Base-by-base conservation (phyloP, 768 basidiomycete genomes). In the Kockovaella imperatae region DNA sequence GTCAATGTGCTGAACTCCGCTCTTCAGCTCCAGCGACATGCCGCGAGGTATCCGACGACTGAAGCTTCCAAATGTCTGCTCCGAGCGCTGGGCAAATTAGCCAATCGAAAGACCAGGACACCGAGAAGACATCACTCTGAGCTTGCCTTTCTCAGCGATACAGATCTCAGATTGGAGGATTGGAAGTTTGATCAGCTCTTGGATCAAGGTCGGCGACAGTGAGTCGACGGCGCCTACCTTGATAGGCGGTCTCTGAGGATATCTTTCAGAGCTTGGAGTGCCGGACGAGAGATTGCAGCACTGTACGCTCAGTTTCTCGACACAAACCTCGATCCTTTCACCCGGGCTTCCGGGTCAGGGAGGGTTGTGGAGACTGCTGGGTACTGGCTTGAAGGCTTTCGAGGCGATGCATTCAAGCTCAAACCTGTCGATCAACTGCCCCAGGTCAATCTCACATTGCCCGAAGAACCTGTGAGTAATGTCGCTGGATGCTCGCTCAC, bases 151-250 rank as follows among this genome's bases (percentile, higher is more conserved):
- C 54, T 68, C 20, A 24, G 35, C 5, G 49, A 55, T 26, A 44
- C 57, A 14, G 61, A 68, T 48, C 24, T 65, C 21, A 38, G 52
- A 10, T 35, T 65, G 54, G 43, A 26, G n/a, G 59, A 44, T 17
- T 68, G 63, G 63, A 26, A 45, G 1, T 61, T 62, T 35, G 63
- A 64, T 32, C 31, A 46, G 25, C 47, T 68, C 26, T 60, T 46
- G 47, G 57, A 65, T 54, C 60, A 60, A 39, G 66, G 66, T 4
- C 47, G 61, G 29, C 61, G 60, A 40, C 52, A 48, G 64, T 63
- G 38, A 48, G 64, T 61, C 29, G 11, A 23, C 13, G n/a, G 21
- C n/a, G 21, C 26, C 14, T 23, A 6, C n/a, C 32, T 8, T 11
- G n/a, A n/a, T n/a, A n/a, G n/a, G n/a, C n/a, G n/a, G n/a, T n/a